Evolutionary conservation across 768 basidiomycete species (phyloP), one percentile per base, ranked within the genome.

Genomic region (Rhodocollybia butyracea): DNA sequence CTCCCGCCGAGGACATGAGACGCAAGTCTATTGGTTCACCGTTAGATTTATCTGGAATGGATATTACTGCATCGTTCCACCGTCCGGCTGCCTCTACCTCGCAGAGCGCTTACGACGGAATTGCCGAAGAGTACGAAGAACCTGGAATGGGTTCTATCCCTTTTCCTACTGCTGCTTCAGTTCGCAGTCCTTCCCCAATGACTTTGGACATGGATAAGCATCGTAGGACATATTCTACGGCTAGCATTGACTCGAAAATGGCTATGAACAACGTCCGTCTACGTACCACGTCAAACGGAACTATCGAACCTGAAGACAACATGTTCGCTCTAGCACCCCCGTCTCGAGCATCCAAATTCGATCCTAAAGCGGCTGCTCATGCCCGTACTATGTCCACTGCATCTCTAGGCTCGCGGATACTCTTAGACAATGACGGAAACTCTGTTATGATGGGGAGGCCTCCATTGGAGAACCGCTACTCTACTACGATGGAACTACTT

Each of bases 401-500:
- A 5, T 86, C 89, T 1, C 67, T 86, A 67, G 87, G 84, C 6
- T 84, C 89, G 27, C 80, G 80, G 43, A 74, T 84, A 63, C 73
- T 86, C 53, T 69, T 82, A 38, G 85, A 86, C 45, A 77, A 82
- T 57, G 84, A 82, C 54, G 76, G 64, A 54, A 64, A 66, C 39
- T 79, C 77, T 19, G 63, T 75, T 29, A 70, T 73, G 66, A 76
- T 75, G 46, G 73, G 70, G 31, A 69, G 62, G 50, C 57, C 45
- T 34, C 69, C 64, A 42, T 63, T 65, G 61, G 60, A 62, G 52
- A 75, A 73, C 47, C 81, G 84, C 34, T 83, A 77, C 19, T 85
- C 83, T 63, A 91, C 90, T 10, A 88, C 88, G 12, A 60, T 87
- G 55, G 90, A 94, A 30, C 75, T 96, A 41, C 76, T 96, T 61